Evolutionary conservation across 148 eudicot genomes (phyloP), one percentile per base, ranked within the genome.

Genomic region (Talinum fruticosum): DNA sequence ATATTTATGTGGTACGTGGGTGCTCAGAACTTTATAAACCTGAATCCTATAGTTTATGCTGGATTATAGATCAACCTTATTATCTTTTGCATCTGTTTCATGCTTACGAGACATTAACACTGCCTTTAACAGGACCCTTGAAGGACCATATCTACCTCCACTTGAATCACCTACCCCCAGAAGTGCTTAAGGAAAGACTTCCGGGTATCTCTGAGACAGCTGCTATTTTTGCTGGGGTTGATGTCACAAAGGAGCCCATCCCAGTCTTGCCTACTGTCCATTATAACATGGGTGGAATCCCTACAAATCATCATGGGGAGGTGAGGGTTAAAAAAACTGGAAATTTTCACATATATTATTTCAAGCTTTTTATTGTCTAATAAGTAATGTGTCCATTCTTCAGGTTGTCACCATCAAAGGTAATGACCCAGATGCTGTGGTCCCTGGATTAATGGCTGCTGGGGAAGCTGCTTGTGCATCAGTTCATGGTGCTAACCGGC

Each of bases 401-500:
- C 80, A 96, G 99, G 99, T 93, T 62, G 92, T 96, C 69, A 90
- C 93, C 81, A 88, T 90, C 67, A 90, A 82, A 86, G 97, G 97
- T 29, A 73, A 88, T 79, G 85, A 96, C 84, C 95, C 99, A 41
- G 99, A 96, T 87, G 90, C 92, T 68, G 88, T 93, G 62, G 41
- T 93, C 79, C 99, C 99, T 76, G 99, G 99, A 80, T 85, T 93
- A 49, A 82, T 91, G 93, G 99, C 98, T 82, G 99, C 98, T 77
- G 99, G 99, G 49, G 99, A 96, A 85, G 99, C 98, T 81, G 93
- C 99, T 59, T 93, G 99, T 89, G 99, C 99, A 41, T 93, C 99
- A 78, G 99, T 96, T 84, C 99, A 96, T 75, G 99, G 99, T 67
- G 98, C 99, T 77, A 96, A 96, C 86, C 84, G 98, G 47, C 98